These are phyloP conservation scores for Scheffersomyces lignicola DNA, from an alignment of 1,139 yeast genomes.

Conservation along the genomic window DNA sequence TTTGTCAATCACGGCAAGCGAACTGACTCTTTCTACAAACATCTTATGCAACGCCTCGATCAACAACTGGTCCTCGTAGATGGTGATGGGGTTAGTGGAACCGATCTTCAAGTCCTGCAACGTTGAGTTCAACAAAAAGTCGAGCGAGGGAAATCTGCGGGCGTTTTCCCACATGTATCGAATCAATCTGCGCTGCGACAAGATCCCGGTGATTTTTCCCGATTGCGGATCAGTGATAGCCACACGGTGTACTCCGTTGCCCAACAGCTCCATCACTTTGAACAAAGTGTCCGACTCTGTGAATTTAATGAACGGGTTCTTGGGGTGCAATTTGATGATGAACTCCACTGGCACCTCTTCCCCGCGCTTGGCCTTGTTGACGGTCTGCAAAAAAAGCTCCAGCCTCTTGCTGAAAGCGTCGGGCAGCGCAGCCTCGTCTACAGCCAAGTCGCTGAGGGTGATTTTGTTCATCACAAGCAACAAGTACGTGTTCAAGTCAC, in stretches of 20 bases:
- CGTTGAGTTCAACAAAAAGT: constrained; percentile 66
- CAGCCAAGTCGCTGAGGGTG: constrained; percentile 36
- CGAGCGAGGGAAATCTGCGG: constrained; percentile 77
- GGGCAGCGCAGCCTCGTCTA: constrained; percentile 21
- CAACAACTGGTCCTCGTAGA: constrained; percentile 81
- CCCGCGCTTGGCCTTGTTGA: constrained; percentile 58
- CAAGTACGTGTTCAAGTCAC: constrained; percentile 84
- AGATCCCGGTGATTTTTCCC: constrained; percentile 63
- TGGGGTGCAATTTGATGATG: constrained; percentile 76
- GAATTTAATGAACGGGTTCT: constrained; percentile 81
- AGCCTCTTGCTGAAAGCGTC: constrained; percentile 22
- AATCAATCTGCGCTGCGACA: constrained; percentile 85
- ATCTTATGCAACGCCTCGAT: constrained; percentile 84
- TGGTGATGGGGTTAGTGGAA: constrained; percentile 67
- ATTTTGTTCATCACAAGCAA: constrained; percentile 72
- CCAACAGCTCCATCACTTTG: constrained; percentile 79
- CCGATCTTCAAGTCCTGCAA: constrained; percentile 71
- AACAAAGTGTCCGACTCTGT: constrained; percentile 67
- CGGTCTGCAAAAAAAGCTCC: constrained; percentile 27
- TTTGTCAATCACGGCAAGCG: constrained; percentile 91
- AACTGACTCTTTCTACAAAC: constrained; percentile 82
- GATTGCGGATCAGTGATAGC: constrained; percentile 65
- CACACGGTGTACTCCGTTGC: constrained; percentile 89
- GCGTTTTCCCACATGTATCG: constrained; percentile 91
- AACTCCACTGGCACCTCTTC: constrained; percentile 79